Evolutionary conservation across 805 yeast genomes (phyloP), one percentile per base, ranked within the genome.

Genomic region (Kodamaea neixiangensis): DNA sequence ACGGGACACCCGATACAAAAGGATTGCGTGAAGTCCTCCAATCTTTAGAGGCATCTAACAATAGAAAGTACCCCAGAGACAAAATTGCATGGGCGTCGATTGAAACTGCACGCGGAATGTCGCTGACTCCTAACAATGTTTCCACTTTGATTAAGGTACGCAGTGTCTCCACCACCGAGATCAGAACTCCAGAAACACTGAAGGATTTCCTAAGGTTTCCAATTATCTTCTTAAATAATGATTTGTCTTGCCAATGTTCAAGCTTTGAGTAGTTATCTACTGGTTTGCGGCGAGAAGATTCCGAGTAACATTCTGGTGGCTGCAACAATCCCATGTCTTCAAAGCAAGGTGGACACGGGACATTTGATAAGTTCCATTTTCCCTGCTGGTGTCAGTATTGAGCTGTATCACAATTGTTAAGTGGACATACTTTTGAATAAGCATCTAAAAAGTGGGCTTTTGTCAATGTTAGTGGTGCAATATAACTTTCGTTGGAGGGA

Each of bases 1-100:
- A 67, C 0, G 93, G 91, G 0, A 75, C 70, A 0, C 85, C 83
- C 17, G 73, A 78, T 0, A 87, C 88, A 44, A 86, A 70, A 0
- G 93, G 93, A 58, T 82, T 85, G 38, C 71, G 67, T 14, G 66
- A 59, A 3, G 85, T 78, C 62, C 96, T 72, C 94, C 96, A 87
- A 61, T 87, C 96, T 33, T 69, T 68, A 4, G 81, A 64, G 2
- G 91, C 83, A 62, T 87, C 88, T 4, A 75, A 61, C 6, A 87
- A 56, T 3, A 82, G 69, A 48, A 87, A 79, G 53, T 76, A 74
- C 1, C 75, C 82, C 5, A 71, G 64, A 0, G 91, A 84, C 33
- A 87, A 66, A 1, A 87, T 74, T 0, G 90, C 74, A 66, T 87
- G 93, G 7, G 82, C 82, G 62, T 87, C 94, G 43, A 87, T 65